Evolutionary conservation across 2,329 filamentous ascomycete species (phyloP), one percentile per base, ranked within the genome.

Genomic region (Aspergillus candidus): DNA sequence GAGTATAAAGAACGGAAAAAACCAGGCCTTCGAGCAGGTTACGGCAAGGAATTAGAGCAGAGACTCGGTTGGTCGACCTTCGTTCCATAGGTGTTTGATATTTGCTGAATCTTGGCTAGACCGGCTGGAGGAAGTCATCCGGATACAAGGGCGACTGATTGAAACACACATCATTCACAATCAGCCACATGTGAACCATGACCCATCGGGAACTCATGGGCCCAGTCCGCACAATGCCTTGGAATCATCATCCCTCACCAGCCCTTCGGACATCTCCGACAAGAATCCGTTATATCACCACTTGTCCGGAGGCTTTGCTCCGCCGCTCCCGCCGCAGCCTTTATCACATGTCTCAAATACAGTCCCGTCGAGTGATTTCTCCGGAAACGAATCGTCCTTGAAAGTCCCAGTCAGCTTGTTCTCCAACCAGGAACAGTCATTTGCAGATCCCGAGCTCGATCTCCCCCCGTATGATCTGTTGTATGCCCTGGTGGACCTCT

Each of bases 401-500:
- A 76, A 78, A 41, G 81, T 82, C 1, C 79, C 82, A 0, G 69
- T 81, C 17, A 76, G 73, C 42, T 72, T 82, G 22, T 67, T 74
- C 8, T 70, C 76, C 37, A 66, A 68, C 61, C 48, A 74, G 66
- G 62, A 66, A 65, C 36, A 73, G 71, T 51, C 68, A 65, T 47
- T 73, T 62, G 14, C 61, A 12, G 60, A 68, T 45, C 70, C 77
- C 3, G 82, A 86, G 54, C 76, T 82, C 40, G 83, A 86, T 45
- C 75, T 89, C 22, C 85, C 85, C 1, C 84, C 84, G 1, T 87
- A 88, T 54, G 84, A 88, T 58, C 68, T 88, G 5, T 68, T 88
- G 0, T 88, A 88, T 56, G 76, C 81, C 2, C 67, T 89, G 10
- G 83, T 84, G 6, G 84, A 88, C 54, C 72, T 88, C 1, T 89